Conservation (phyloP, 1,284 basidiomycete genomes). For the Ustilago shanxiensis region DNA sequence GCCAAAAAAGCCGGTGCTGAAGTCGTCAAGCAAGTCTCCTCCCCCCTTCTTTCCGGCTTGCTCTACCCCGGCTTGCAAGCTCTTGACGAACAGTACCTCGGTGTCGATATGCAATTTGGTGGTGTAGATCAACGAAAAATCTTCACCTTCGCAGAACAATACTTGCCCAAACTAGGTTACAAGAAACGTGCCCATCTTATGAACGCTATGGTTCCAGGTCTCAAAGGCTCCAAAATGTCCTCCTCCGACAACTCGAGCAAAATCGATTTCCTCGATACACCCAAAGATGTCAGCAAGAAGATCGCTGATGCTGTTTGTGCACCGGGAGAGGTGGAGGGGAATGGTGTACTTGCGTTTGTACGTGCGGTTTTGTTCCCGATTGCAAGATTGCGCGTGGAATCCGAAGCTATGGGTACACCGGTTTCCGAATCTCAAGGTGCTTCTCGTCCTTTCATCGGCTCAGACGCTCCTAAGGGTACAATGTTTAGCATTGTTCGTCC, state of each 20-base stretch:
- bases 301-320: constrained; percentile 89
- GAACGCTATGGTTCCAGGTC: constrained; percentile 98
- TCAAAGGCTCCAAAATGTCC: constrained; percentile 97
- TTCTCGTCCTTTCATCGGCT: constrained; percentile 66
- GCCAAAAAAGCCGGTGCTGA: constrained; percentile 99
- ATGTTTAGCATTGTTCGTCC: constrained; percentile 84
- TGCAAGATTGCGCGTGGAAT: constrained; percentile 69
- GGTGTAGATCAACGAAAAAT: constrained; percentile 99
- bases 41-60: constrained; percentile 87
- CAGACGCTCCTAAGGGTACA: constrained; percentile 81
- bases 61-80: constrained; percentile 97
- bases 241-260: constrained; percentile 96
- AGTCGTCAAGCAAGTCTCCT: constrained; percentile 97
- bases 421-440: constrained; percentile 28
- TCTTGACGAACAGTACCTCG: constrained; percentile 96
- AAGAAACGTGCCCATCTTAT: constrained; percentile 95
- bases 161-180: constrained; percentile 93
- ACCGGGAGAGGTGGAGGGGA: constrained; percentile 89
- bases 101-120: constrained; percentile 97
- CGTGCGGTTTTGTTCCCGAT: constrained; percentile 91
- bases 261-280: constrained; percentile 94
- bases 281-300: constrained; percentile 86
- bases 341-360: constrained; percentile 91
- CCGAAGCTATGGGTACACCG: constrained; percentile 41
- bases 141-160: constrained; percentile 96